phyloP scores from a whole-genome alignment of 805 yeast species.

The Saccharomycopsis fibuligera region DNA sequence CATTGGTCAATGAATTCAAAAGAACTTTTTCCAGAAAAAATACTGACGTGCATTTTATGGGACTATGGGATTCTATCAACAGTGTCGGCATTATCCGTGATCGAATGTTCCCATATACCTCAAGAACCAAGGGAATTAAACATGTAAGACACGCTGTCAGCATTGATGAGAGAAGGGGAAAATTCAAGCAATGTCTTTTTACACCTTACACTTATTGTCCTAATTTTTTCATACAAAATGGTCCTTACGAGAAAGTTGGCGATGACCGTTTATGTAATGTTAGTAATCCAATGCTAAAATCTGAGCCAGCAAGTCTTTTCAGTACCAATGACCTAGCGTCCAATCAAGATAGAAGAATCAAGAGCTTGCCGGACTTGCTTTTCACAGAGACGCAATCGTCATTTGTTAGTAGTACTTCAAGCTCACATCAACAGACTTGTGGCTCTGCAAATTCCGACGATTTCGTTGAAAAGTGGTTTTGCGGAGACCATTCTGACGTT shows the following conservation, averaged over 20 bases:
- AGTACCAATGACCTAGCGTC: background rate
- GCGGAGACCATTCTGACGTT: constrained; percentile 63
- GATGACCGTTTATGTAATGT: constrained; percentile 9
- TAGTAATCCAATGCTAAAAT: background rate
- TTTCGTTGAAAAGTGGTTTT: constrained; percentile 54
- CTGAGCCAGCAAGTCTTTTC: constrained; percentile 10
- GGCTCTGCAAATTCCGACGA: constrained; percentile 23
- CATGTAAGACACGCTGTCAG: constrained; percentile 65
- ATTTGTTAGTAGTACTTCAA: too few relatives aligned
- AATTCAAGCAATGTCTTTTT: constrained; percentile 53
- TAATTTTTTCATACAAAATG: constrained; percentile 23
- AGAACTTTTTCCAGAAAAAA: constrained; percentile 43
- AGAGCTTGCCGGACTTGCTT: background rate
- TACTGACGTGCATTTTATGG: constrained; percentile 50
- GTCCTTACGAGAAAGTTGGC: constrained; percentile 13
- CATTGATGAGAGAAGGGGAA: constrained; percentile 59
- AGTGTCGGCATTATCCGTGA: constrained; percentile 59
- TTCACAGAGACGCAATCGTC: too few relatives aligned
- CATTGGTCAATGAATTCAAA: constrained; percentile 47
- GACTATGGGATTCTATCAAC: constrained; percentile 64
- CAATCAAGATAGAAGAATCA: background rate
- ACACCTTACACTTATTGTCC: constrained; percentile 36
- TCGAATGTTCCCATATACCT: constrained; percentile 51
- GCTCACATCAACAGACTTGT: too few relatives aligned
- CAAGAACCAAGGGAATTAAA: constrained; percentile 42